A percentile compares a stretch with the other conserved stretches of the same genome.
phyloP scores from a whole-genome alignment of 805 yeast genomes.

The Kluyveromyces aestuarii region DNA sequence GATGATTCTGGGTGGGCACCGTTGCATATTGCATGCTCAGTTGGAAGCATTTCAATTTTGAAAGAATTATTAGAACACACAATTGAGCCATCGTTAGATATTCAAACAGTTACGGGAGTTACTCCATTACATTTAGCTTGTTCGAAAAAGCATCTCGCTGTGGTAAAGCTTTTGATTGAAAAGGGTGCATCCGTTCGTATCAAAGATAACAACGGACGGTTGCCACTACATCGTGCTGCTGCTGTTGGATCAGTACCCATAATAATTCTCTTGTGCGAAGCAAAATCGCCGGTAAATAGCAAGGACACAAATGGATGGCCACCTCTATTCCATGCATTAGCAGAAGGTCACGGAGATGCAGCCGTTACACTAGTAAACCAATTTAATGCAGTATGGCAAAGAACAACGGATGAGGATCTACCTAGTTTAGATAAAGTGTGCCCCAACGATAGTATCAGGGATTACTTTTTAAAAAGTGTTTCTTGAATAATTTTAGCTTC shows the following conservation, averaged over 20 bases:
- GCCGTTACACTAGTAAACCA: slow-evolving; percentile 48
- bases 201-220: slow-evolving; percentile 57
- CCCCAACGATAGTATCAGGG: slow-evolving; percentile 41
- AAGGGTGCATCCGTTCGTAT: slow-evolving; percentile 52
- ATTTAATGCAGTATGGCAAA: slow-evolving; percentile 55
- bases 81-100: slow-evolving; percentile 45
- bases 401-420: slow-evolving; percentile 35
- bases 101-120: slow-evolving; percentile 57
- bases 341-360: slow-evolving; percentile 81
- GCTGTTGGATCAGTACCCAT: slow-evolving; percentile 58
- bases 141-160: slow-evolving; percentile 50
- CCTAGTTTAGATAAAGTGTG: slow-evolving; percentile 50
- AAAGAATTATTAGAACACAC: slow-evolving; percentile 44
- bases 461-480: slow-evolving; percentile 28
- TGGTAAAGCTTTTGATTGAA: slow-evolving; percentile 45
- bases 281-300: slow-evolving; percentile 55
- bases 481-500: background rate
- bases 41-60: slow-evolving; percentile 53
- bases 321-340: slow-evolving; percentile 79
- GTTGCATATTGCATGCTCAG: slow-evolving; percentile 69
- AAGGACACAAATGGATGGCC: slow-evolving; percentile 74
- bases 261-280: slow-evolving; percentile 42
- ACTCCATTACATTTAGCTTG: slow-evolving; percentile 73
- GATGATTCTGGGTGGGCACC: slow-evolving; percentile 90
- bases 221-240: slow-evolving; percentile 78